phyloP scores from a whole-genome alignment of 78 protist species.

The Dictyostelium intermedium region DNA sequence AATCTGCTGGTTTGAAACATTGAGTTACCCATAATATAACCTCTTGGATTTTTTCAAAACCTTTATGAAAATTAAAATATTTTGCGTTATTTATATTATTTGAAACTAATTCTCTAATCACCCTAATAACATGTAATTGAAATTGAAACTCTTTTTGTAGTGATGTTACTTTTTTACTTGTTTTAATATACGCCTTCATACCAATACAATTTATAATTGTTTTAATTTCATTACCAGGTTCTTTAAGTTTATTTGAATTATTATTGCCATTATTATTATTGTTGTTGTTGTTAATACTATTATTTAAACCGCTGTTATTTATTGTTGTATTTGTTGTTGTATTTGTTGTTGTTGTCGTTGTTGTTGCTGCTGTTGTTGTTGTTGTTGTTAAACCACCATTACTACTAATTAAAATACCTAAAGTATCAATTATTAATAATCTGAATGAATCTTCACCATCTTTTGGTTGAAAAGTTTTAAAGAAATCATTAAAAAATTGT shows the following conservation, averaged over 20 bases:
- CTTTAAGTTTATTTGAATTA: background rate
- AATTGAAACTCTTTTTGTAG: constrained; percentile 32
- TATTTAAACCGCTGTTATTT: background rate
- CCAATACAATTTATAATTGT: constrained; percentile 31
- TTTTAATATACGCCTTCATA: constrained; percentile 4
- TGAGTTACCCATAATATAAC: constrained; percentile 41
- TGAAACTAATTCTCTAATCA: constrained; percentile 32
- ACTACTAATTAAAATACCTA: constrained; percentile 29
- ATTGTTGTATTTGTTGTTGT: background rate
- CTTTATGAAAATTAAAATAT: constrained; percentile 4
- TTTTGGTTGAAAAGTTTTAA: constrained; percentile 20
- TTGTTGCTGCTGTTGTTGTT: background rate
- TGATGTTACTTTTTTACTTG: background rate
- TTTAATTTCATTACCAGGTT: constrained; percentile 22
- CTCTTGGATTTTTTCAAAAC: constrained; percentile 36
- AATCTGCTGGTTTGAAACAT: constrained; percentile 38
- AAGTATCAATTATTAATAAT: constrained; percentile 34
- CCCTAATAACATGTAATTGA: constrained; percentile 48
- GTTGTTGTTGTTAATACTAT: background rate
- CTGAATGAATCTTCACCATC: constrained; percentile 33
- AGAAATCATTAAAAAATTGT: constrained; percentile 52
- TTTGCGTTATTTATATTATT: constrained; percentile 23
- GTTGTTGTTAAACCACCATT: background rate
- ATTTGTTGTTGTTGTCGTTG: background rate
- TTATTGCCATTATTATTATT: background rate